Evolutionary conservation across 805 yeast genomes (phyloP), one percentile per base, ranked within the genome.

Genomic region (Candida nemodendra): DNA sequence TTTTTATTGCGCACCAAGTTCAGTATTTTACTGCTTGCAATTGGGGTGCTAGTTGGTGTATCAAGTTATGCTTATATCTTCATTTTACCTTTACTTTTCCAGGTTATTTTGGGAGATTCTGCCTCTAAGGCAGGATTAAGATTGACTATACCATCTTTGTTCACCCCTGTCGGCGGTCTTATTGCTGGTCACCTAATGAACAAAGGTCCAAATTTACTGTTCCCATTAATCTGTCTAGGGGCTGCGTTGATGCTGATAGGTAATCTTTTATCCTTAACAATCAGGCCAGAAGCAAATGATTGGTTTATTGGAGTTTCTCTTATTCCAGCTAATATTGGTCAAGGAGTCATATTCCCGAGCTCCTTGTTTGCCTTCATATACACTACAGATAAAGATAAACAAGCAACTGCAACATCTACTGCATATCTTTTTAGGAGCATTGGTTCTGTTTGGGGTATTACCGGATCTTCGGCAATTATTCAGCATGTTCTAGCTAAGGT

Each of bases 121-220:
- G 58, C 71, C 2, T 57, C 72, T 3, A 50, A 50, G 43, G 69
- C 72, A 5, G 74, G 74, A 2, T 47, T 68, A 14, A 50, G 74
- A 36, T 51, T 70, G 27, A 63, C 66, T 2, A 58, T 66, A 14
- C 74, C 72, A 4, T 62, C 73, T 3, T 35, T 65, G 13, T 62
- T 64, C 26, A 68, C 71, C 2, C 69, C 72, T n/a, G 56, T 68
- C 18, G 74, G 74, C 4, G 65, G 72, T 2, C 38, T 70, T 14
- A 50, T 59, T 6, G 60, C 72, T 1, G 74, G 73, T 0, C 44
- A 56, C 26, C 47, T 58, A 35, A 68, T 68, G 71, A 59, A 65
- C 31, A 57, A 49, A 28, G 52, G 52, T 28, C 22, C 27, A 16
- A 48, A 57, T 7, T 44, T 50, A 18, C 48, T 69, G 19, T 53